Evolutionary conservation across 2,329 filamentous ascomycete genomes (phyloP), one percentile per base, ranked within the genome.

Genomic region (Stagonosporopsis cucurbitacearum): DNA sequence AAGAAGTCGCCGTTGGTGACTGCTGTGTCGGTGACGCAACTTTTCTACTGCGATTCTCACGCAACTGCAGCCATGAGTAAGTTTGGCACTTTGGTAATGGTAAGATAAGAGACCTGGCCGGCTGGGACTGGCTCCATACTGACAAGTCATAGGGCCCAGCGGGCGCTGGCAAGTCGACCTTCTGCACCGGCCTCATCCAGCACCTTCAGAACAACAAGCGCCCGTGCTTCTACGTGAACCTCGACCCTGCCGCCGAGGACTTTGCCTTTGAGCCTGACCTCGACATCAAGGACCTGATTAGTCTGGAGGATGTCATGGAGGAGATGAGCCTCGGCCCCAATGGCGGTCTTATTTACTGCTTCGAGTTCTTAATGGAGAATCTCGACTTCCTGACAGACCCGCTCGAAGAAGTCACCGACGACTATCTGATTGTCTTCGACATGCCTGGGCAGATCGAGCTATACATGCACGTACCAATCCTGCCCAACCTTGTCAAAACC

Each of bases 371-470:
- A 41, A 87, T 96, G 74, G 91, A 96, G 75, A 96, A 97, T 73
- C 87, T 96, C 60, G 92, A 96, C 78, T 97, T 95, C 78, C 81
- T 97, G 45, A 91, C 90, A 42, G 90, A 96, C 60, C 87, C 90
- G 17, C 86, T 97, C 52, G 92, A 96, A 67, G 85, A 87, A 37
- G 82, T 96, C 53, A 94, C 91, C 9, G 95, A 99, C 69, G 95
- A 98, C 69, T 97, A 96, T 76, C 85, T 99, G 60, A 96, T 98
- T 76, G 90, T 99, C 61, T 92, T 99, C 79, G 95, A 99, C 78
- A 97, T 98, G 90, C 95, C 95, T 0, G 95, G 95, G 54, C 95
- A 99, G 80, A 98, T 99, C 76, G 95, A 99, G 79, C 86, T 99
- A 13, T 99, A 98, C 79, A 98, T 94, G 2, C 95, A 99, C 75